Evolutionary conservation across 495 filamentous ascomycete genomes (phyloP).

Genomic region (Xylaria longipes): DNA sequence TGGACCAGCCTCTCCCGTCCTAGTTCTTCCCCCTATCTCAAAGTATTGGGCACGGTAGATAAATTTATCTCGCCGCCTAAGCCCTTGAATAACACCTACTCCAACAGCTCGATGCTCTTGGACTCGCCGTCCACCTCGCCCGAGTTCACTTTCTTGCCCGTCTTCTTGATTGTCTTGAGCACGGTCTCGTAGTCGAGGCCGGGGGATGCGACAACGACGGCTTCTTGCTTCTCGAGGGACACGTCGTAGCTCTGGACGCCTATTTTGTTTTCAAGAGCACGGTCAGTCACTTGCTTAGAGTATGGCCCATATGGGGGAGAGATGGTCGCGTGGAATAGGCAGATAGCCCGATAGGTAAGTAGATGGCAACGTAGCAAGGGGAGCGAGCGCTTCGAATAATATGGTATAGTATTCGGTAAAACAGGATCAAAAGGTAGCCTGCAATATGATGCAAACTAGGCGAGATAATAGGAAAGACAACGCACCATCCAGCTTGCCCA

Average conservation of each 20-base stretch:
- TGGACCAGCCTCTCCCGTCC: not conserved
- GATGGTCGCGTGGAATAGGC: not conserved
- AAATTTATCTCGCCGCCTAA: not conserved
- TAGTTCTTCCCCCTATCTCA: not conserved
- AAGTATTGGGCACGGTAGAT: too few species aligned
- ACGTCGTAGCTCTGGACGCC: conserved; percentile 88
- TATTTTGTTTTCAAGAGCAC: conserved; percentile 41
- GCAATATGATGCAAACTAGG: not conserved
- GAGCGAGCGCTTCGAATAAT: not conserved
- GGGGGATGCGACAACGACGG: conserved; percentile 69
- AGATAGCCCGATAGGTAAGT: not conserved
- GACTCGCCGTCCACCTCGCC: conserved; percentile 66
- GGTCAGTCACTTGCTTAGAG: conserved; percentile 2
- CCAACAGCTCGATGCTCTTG: conserved; percentile 53
- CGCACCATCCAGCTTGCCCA: conserved; percentile 90
- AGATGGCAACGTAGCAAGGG: not conserved
- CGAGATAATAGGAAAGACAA: conserved; percentile 18
- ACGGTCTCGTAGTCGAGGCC: conserved; percentile 78
- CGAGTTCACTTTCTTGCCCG: conserved; percentile 85
- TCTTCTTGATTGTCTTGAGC: conserved; percentile 89
- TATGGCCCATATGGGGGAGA: not conserved
- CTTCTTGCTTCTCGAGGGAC: conserved; percentile 82
- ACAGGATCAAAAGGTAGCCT: not conserved
- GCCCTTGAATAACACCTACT: not conserved
- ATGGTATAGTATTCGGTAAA: not conserved